Base-by-base conservation (phyloP, 1,139 yeast species). In the Blastobotrys illinoisensis region DNA sequence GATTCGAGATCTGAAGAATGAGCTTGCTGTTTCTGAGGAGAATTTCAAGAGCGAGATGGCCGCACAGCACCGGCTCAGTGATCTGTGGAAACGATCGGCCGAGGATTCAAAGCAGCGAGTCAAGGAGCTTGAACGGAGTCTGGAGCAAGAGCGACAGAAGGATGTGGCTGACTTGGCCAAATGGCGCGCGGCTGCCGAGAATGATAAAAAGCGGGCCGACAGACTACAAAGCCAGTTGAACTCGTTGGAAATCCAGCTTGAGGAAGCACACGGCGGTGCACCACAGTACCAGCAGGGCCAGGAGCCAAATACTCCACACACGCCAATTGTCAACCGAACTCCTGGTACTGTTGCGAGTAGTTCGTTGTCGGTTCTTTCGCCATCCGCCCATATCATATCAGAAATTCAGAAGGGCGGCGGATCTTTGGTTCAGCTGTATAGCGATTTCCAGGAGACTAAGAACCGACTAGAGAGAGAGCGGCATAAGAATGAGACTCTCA, bases 381-480 rank as follows among this genome's bases (percentile, higher is more conserved):
- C 79, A 7, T 69, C 78, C 14, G 79, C 79, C 1, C 70, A 70
- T 51, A 69, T 72, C 21, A 62, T 81, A 49, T 79, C 84, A 11
- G 72, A 77, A 16, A 74, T 74, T 49, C 73, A 79, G 13, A 74
- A 76, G 47, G 84, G 86, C 6, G 75, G 76, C 4, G 76, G 85
- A 28, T 85, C 95, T 0, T 72, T 88, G 50, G 83, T 88, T 7
- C 80, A 88, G 49, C 73, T 87, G 40, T 83, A 86, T 61, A 71
- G 89, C 1, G 96, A 88, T 63, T 82, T 82, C 64, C 80, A 68
- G 54, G 68, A 67, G 56, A 71, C 89, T 54, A 85, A 83, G 69
- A 85, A 81, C 60, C 85, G 86, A 61, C 72, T 89, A 47, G 79
- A 82, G 5, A 78, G 83, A 55, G 97, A 89, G 66, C 80, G 82